phyloP scores from a whole-genome alignment of 2,329 filamentous ascomycete genomes.

The Ilyonectria mors-panacis region DNA sequence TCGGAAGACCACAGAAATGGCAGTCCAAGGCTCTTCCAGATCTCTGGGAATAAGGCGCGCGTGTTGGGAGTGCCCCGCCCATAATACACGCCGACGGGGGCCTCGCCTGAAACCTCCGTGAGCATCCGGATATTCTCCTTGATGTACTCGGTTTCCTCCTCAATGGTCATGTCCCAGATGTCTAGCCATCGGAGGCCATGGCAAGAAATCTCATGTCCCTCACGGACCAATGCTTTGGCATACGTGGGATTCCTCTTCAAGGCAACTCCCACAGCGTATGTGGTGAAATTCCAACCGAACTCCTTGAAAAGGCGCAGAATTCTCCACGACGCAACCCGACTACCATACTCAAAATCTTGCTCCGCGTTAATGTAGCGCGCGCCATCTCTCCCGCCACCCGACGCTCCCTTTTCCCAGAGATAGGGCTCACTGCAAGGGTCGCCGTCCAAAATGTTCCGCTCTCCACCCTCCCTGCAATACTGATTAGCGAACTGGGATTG shows the following conservation, averaged over 20 bases:
- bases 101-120: slow-evolving; percentile 1
- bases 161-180: slow-evolving; percentile 54
- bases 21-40: background rate
- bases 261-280: slow-evolving; percentile 58
- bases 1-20: slow-evolving; percentile 10
- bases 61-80: slow-evolving; percentile 6
- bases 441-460: no score
- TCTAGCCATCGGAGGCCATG: slow-evolving; percentile 62
- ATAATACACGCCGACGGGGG: slow-evolving; percentile 6
- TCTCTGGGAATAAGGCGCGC: background rate
- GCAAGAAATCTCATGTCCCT: slow-evolving; percentile 58
- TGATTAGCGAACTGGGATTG: no score
- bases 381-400: no score
- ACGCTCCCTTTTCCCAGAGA: no score
- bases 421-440: no score
- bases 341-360: slow-evolving; percentile 16
- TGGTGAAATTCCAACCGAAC: slow-evolving; percentile 59
- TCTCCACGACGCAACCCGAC: slow-evolving; percentile 52
- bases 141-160: slow-evolving; percentile 57
- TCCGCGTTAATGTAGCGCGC: background rate
- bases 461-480: no score
- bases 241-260: slow-evolving; percentile 58
- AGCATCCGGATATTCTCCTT: slow-evolving; percentile 47
- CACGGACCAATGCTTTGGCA: slow-evolving; percentile 55
- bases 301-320: slow-evolving; percentile 58